Evolutionary conservation across 2,329 filamentous ascomycete species (phyloP).

Genomic region (Hymenoscyphus scutula): DNA sequence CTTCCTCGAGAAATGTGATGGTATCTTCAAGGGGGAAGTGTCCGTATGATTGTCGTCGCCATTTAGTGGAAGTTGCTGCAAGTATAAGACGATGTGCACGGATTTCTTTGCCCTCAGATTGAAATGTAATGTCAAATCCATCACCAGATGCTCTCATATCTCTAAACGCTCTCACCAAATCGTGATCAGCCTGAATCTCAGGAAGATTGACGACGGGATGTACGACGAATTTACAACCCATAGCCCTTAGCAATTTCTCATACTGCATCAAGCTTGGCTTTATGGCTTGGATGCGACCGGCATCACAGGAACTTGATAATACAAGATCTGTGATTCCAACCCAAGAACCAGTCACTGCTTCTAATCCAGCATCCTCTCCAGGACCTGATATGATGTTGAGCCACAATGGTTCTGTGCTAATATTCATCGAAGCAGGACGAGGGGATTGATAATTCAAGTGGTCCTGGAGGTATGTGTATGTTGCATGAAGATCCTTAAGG

Average conservation of each 20-base stretch:
- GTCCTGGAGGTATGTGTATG: conserved; percentile 28
- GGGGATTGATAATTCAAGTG: no score
- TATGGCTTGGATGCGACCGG: conserved; percentile 25
- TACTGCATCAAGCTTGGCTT: conserved; percentile 23
- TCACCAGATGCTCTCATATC: conserved; percentile 18
- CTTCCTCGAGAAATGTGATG: conserved; percentile 20
- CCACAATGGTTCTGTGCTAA: no score
- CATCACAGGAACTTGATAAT: conserved; percentile 29
- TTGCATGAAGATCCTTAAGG: conserved; percentile 21
- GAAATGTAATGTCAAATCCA: conserved; percentile 24
- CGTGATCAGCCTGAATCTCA: no score
- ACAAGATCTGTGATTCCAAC: conserved; percentile 23
- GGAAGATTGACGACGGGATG: conserved; percentile 24
- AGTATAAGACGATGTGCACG: conserved; percentile 25
- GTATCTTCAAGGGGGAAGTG: conserved; percentile 16
- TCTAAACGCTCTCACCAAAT: no score
- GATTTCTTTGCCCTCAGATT: conserved; percentile 19
- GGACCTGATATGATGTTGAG: conserved; percentile 23
- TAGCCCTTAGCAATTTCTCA: conserved; percentile 24
- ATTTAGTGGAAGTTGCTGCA: conserved; percentile 23
- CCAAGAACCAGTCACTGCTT: conserved; percentile 26
- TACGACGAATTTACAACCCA: conserved; percentile 27
- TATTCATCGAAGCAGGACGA: no score
- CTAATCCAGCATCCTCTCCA: conserved; percentile 1
- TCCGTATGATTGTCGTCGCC: conserved; percentile 17